These are phyloP conservation scores for Aspergillus caelatus DNA, from an alignment of 2,329 filamentous ascomycete species.

Conservation along the genomic window DNA sequence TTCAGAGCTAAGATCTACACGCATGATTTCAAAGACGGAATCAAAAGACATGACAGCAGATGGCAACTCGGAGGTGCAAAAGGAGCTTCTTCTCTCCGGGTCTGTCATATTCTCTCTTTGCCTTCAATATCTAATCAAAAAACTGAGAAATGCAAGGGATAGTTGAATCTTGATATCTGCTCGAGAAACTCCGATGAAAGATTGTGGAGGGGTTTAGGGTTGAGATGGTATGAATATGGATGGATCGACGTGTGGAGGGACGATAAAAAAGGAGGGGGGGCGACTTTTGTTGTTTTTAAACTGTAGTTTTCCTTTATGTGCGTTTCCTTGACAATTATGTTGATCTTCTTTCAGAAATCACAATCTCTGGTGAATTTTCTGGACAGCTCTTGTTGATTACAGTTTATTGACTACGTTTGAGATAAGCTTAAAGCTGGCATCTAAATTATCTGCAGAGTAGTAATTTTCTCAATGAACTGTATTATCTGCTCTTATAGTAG, in stretches of 20 bases:
- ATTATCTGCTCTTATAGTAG: background rate
- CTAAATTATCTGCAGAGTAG: background rate
- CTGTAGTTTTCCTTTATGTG: background rate
- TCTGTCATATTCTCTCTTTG: background rate
- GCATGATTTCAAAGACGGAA: constrained; percentile 15
- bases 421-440: background rate
- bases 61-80: constrained; percentile 22
- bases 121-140: background rate
- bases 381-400: background rate
- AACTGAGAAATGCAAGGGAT: background rate
- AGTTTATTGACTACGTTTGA: background rate
- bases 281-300: background rate
- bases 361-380: background rate
- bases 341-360: background rate
- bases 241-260: background rate
- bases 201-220: background rate
- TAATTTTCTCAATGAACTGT: background rate
- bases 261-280: background rate
- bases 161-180: background rate
- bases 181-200: background rate
- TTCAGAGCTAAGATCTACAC: background rate
- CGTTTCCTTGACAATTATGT: background rate
- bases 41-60: constrained; percentile 11
- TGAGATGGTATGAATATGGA: background rate
- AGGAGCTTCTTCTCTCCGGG: constrained; percentile 13